Evolutionary conservation across 2,329 filamentous ascomycete genomes (phyloP).

Genomic region (Botryosphaeria dothidea): DNA sequence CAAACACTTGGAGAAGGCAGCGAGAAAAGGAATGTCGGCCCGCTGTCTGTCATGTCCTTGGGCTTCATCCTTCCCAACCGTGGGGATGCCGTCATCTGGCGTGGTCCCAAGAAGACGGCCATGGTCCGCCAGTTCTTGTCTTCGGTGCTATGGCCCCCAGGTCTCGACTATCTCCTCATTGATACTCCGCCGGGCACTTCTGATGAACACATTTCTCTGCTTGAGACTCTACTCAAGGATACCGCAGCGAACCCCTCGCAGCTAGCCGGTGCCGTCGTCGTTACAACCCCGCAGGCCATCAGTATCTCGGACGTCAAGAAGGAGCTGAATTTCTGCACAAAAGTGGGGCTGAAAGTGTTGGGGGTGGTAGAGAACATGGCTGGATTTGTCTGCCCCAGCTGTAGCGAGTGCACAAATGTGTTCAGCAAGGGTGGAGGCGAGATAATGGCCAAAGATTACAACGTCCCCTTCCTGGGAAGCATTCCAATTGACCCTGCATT

Average conservation of each 20-base stretch:
- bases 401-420: slow-evolving; percentile 83
- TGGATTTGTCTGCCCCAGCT: slow-evolving; percentile 78
- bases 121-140: slow-evolving; percentile 97
- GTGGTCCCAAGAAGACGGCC: slow-evolving; percentile 96
- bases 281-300: slow-evolving; percentile 94
- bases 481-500: slow-evolving; percentile 95
- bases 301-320: slow-evolving; percentile 92
- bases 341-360: slow-evolving; percentile 76
- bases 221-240: slow-evolving; percentile 56
- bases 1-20: slow-evolving; percentile 25
- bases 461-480: slow-evolving; percentile 78
- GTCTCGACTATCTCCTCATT: slow-evolving; percentile 88
- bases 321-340: slow-evolving; percentile 89
- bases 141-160: slow-evolving; percentile 80
- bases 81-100: slow-evolving; percentile 93
- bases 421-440: slow-evolving; percentile 90
- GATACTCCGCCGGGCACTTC: slow-evolving; percentile 96
- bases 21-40: slow-evolving; percentile 47
- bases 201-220: slow-evolving; percentile 22
- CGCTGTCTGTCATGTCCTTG: slow-evolving; percentile 83
- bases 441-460: slow-evolving; percentile 85
- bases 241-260: slow-evolving; percentile 55
- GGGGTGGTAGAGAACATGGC: slow-evolving; percentile 98
- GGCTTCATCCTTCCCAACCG: slow-evolving; percentile 83
- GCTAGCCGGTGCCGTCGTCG: slow-evolving; percentile 84